Evolutionary conservation across 768 basidiomycete genomes (phyloP), one percentile per base, ranked within the genome.

Genomic region (Neoboletus brunneissimus): DNA sequence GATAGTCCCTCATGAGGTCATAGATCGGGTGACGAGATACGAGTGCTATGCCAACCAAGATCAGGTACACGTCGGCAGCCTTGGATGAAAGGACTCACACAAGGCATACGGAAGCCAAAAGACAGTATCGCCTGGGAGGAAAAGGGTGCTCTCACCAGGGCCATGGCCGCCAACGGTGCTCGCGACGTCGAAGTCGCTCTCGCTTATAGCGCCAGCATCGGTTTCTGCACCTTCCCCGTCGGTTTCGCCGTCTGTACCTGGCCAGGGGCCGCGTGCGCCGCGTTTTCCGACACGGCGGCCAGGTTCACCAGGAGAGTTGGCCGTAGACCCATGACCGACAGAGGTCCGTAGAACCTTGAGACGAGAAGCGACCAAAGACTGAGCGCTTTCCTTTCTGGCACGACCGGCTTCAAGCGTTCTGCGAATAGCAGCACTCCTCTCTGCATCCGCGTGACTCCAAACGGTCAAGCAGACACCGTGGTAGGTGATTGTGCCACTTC

Each of bases 41-140:
- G 65, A 92, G 80, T 16, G 88, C 90, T 91, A 61, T n/a, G 42
- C 57, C 49, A 47, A 49, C 2, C 2, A 46, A 44, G 51, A 37
- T 62, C 27, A 69, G 48, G 57, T 35, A 44, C 27, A 49, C 20
- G 45, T 48, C 15, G 42, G 58, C 10, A 49, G 13, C 31, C 2
- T 0, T 43, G 34, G 56, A 38, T 43, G 56, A 51, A 59, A 20
- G 25, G 18, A 79, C 87, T 72, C 66, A 92, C 92, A 93, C 40
- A 97, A 76, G 2, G 91, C 89, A 67, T 95, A 96, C 4, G 95
- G 95, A 38, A 97, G 80, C 95, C 94, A 97, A 67, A 95, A 94
- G 31, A 93, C 91, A 16, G 91, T 89, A 64, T 94, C 91, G 1
- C 89, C 89, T 1, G 91, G 91, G 29, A 94, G 77, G 75, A 94